Evolutionary conservation across 768 basidiomycete genomes (phyloP).

Genomic region (Candolleomyces eurysporus): DNA sequence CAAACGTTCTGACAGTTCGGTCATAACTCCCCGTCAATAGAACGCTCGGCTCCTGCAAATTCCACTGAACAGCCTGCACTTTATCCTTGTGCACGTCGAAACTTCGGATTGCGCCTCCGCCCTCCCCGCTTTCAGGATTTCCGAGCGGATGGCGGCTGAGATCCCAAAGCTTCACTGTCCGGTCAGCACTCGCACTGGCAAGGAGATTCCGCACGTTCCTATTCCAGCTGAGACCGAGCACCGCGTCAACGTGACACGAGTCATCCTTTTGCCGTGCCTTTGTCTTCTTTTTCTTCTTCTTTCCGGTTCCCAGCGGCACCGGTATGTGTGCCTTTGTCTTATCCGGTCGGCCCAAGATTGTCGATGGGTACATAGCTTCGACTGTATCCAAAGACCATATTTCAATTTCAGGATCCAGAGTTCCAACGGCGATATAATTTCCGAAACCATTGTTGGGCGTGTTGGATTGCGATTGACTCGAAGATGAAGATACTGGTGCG

Average conservation of each 20-base stretch:
- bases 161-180: conserved; percentile 98
- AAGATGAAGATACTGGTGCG: conserved; percentile 60
- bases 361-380: conserved; percentile 91
- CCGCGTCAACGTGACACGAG: conserved; percentile 88
- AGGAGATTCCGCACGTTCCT: conserved; percentile 84
- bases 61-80: conserved; percentile 97
- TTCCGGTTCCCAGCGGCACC: conserved; percentile 82
- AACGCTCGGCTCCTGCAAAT: conserved; percentile 82
- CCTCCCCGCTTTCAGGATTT: conserved; percentile 34
- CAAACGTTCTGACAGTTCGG: conserved; percentile 92
- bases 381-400: conserved; percentile 96
- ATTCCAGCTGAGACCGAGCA: conserved; percentile 94
- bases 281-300: conserved; percentile 91
- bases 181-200: conserved; percentile 90
- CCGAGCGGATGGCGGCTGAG: conserved; percentile 62
- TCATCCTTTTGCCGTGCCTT: conserved; percentile 61
- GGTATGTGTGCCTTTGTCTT: conserved; percentile 78
- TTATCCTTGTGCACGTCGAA: conserved; percentile 90
- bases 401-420: conserved; percentile 96
- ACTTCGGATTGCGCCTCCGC: conserved; percentile 73
- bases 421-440: conserved; percentile 95
- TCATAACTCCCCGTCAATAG: conserved; percentile 93
- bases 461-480: conserved; percentile 17
- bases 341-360: conserved; percentile 88
- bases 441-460: conserved; percentile 47